Conservation (phyloP, 1,139 yeast species). For the Sugiyamaella paludigena region DNA sequence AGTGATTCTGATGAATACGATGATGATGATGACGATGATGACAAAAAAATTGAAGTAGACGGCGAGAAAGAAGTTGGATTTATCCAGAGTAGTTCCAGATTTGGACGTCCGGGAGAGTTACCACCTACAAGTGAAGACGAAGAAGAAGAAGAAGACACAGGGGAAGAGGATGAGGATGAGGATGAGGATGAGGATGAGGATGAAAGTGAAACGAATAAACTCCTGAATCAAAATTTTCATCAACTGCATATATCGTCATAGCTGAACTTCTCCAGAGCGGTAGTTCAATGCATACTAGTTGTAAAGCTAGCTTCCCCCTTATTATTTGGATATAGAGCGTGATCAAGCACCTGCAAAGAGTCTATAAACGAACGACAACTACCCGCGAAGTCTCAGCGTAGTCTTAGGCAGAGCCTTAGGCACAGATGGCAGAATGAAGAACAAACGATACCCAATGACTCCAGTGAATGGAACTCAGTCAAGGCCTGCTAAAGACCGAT, state of each 20-base stretch:
- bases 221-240: not conserved
- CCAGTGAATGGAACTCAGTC: too few relatives aligned
- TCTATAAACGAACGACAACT: too few relatives aligned
- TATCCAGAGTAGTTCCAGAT: not conserved
- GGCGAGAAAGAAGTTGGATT: conserved; percentile 6
- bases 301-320: too few relatives aligned
- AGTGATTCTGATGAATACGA: conserved; percentile 29
- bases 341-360: too few relatives aligned
- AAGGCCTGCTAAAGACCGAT: too few relatives aligned
- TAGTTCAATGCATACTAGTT: too few relatives aligned
- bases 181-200: conserved; percentile 7
- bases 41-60: conserved; percentile 14
- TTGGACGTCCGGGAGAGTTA: conserved; percentile 6
- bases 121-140: conserved; percentile 7
- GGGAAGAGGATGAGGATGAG: conserved; percentile 9
- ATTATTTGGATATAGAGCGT: too few relatives aligned
- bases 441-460: too few relatives aligned
- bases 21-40: conserved; percentile 33
- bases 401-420: too few relatives aligned
- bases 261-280: too few relatives aligned
- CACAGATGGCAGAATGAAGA: too few relatives aligned
- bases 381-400: too few relatives aligned
- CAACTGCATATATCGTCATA: not conserved
- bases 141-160: conserved; percentile 12
- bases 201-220: conserved; percentile 6